Evolutionary conservation across 257 asterid species (phyloP).

Genomic region (Gynochthodes officinalis): DNA sequence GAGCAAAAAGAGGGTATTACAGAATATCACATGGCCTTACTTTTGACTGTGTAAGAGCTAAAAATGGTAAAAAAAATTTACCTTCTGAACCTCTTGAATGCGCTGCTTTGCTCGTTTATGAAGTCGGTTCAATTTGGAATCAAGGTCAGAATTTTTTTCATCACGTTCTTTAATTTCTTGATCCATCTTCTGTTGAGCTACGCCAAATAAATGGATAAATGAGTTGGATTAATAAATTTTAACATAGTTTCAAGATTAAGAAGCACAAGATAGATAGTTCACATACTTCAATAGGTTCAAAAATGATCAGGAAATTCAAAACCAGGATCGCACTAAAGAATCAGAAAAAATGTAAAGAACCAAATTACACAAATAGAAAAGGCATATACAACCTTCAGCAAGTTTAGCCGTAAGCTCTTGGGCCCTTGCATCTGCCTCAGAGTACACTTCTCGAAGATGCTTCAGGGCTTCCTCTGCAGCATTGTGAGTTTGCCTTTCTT

Average conservation of each 20-base stretch:
- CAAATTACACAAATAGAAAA: constrained; percentile 16
- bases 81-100: constrained; percentile 98
- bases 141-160: constrained; percentile 86
- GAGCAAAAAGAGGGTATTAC: background rate
- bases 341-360: constrained; percentile 12
- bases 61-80: constrained; percentile 20
- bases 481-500: constrained; percentile 75
- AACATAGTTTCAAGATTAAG: constrained; percentile 1
- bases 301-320: constrained; percentile 1
- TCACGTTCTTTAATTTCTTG: constrained; percentile 88
- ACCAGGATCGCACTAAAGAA: background rate
- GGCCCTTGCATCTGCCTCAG: constrained; percentile 73
- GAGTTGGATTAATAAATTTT: constrained; percentile 28
- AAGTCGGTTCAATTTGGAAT: constrained; percentile 84
- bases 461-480: constrained; percentile 94
- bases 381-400: constrained; percentile 76
- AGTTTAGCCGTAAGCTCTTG: constrained; percentile 73
- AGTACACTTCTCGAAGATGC: constrained; percentile 66
- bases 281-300: background rate
- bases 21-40: background rate
- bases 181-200: constrained; percentile 93
- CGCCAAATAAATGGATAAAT: constrained; percentile 29
- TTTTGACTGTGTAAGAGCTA: background rate
- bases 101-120: constrained; percentile 99
- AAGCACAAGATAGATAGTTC: constrained; percentile 7